Percentiles rank a stretch among this genome's conserved stretches.
phyloP scores from a whole-genome alignment of 192 early-diverging fungal species.

The Entomortierella chlamydospora region DNA sequence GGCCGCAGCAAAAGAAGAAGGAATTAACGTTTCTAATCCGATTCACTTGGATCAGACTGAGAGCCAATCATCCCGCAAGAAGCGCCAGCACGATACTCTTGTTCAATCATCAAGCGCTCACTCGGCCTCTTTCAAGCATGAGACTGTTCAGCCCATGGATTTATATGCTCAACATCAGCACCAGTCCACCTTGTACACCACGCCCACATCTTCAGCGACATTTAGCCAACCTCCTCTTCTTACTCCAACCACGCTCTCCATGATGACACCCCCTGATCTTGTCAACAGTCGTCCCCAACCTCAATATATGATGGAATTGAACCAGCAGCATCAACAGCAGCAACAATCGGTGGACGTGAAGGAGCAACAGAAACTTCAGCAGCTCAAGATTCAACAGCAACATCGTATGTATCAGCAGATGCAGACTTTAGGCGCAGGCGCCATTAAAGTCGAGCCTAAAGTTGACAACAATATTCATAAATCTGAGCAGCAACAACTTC shows the following conservation, averaged over 20 bases:
- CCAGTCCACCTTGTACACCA: neutral
- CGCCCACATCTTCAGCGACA: neutral
- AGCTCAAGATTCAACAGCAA: slow-evolving; percentile 50
- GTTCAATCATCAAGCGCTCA: too few species aligned
- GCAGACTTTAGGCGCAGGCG: slow-evolving; percentile 40
- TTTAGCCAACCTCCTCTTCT: slow-evolving; percentile 13
- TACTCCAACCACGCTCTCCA: slow-evolving; percentile 28
- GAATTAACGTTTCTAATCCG: too few species aligned
- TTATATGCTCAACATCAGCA: neutral
- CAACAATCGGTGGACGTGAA: slow-evolving; percentile 28
- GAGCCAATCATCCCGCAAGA: slow-evolving; percentile 20
- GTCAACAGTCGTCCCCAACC: neutral
- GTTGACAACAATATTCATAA: slow-evolving; percentile 17
- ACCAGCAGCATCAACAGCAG: slow-evolving; percentile 8
- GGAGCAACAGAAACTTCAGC: slow-evolving; percentile 48
- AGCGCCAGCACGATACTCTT: slow-evolving; percentile 21
- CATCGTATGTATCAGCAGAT: slow-evolving; percentile 51
- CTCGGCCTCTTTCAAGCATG: neutral
- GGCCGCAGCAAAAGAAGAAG: slow-evolving; percentile 44
- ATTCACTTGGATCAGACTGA: slow-evolving; percentile 11
- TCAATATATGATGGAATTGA: neutral
- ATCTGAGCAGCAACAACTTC: slow-evolving; percentile 35
- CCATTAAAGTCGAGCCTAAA: slow-evolving; percentile 31
- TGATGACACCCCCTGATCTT: slow-evolving; percentile 23
- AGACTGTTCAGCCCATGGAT: neutral